Conservation (phyloP, 139 green algal species). For the Chlorella sp. region DNA sequence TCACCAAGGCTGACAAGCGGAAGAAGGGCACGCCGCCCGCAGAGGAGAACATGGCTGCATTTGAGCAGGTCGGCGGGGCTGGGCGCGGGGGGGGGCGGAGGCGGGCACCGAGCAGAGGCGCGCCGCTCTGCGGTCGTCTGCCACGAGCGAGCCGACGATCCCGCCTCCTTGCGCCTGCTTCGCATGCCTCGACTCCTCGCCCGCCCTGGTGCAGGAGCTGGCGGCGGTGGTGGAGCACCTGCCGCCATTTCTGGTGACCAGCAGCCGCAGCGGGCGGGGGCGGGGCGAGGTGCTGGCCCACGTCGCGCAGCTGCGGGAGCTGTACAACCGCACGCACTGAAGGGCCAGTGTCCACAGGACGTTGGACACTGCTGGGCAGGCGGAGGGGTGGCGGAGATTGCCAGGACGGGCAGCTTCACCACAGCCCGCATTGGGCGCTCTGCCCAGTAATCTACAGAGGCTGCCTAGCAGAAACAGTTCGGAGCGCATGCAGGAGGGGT, state of each 20-base stretch:
- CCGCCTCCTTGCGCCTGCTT: neutral
- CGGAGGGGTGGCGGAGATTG: no score
- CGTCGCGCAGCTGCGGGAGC: conserved; percentile 57
- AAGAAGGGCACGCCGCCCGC: conserved; percentile 58
- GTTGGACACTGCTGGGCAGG: no score
- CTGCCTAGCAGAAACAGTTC: no score
- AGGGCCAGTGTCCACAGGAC: no score
- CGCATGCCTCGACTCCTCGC: neutral
- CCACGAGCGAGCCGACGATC: neutral
- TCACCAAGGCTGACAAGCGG: conserved; percentile 82
- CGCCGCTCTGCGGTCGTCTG: neutral
- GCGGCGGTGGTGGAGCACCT: conserved; percentile 48
- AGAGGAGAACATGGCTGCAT: conserved; percentile 58
- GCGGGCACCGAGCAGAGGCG: no score
- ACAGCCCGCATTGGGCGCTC: no score
- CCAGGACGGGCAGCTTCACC: no score
- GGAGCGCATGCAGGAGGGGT: no score
- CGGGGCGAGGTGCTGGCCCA: conserved; percentile 62
- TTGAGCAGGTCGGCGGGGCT: conserved; percentile 32
- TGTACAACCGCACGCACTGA: conserved; percentile 20
- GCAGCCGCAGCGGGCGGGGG: conserved; percentile 38
- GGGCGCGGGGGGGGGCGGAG: neutral
- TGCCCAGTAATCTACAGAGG: no score
- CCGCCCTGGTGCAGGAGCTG: conserved; percentile 14
- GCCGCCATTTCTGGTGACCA: conserved; percentile 59